Evolutionary conservation across 2,329 filamentous ascomycete genomes (phyloP).

Genomic region (Trichoderma harzianum): DNA sequence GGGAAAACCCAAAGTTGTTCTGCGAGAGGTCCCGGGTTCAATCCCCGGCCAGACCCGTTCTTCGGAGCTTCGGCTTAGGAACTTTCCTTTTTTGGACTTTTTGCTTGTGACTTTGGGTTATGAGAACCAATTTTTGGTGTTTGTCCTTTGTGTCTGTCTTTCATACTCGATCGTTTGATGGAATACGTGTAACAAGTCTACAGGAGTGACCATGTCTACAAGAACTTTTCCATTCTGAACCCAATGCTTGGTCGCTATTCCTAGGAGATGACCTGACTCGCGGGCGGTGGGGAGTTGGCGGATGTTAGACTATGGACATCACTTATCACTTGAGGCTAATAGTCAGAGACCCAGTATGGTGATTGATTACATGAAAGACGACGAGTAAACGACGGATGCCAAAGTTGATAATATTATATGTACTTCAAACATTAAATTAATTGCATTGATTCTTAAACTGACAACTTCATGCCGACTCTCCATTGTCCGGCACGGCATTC

Average conservation of each 20-base stretch:
- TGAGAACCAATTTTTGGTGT: not conserved
- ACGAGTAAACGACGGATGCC: not conserved
- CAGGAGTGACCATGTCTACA: not conserved
- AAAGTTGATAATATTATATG: not conserved
- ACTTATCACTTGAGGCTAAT: not conserved
- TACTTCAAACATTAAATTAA: not conserved
- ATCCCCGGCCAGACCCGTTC: constrained; percentile 44
- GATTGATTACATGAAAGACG: not conserved
- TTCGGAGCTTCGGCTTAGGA: not conserved
- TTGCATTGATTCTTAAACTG: not conserved
- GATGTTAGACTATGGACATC: not conserved
- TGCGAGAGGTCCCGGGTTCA: constrained; percentile 48
- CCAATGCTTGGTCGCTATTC: not conserved
- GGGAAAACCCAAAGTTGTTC: constrained; percentile 13
- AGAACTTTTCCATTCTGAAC: not conserved
- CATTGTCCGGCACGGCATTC: not conserved
- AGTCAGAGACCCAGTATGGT: not conserved
- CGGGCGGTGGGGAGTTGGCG: not conserved
- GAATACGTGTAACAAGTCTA: not conserved
- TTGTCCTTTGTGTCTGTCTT: not conserved
- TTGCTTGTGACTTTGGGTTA: not conserved
- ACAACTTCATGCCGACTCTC: not conserved
- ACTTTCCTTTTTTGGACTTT: not conserved
- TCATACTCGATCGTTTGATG: not conserved
- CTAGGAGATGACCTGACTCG: not conserved